Evolutionary conservation across 805 yeast species (phyloP).

Genomic region (Priceomyces medius): DNA sequence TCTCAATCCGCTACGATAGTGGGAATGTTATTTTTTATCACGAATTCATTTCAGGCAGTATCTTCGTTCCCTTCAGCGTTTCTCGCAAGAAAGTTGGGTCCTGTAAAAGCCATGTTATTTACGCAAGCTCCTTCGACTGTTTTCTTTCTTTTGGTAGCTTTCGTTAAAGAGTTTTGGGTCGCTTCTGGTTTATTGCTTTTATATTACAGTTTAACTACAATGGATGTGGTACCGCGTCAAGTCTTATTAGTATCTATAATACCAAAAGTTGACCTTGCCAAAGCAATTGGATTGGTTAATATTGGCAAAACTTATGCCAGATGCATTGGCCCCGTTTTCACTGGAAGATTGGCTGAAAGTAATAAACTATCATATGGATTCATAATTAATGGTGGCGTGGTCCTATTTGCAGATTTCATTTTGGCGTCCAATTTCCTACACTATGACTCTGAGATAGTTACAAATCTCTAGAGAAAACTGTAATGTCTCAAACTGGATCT

Average conservation of each 20-base stretch:
- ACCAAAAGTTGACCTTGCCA: slow-evolving; percentile 61
- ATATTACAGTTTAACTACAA: slow-evolving; percentile 65
- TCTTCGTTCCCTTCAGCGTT: slow-evolving; percentile 77
- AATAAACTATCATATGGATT: slow-evolving; percentile 51
- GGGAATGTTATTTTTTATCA: slow-evolving; percentile 66
- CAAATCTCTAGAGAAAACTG: no score
- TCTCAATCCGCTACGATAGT: slow-evolving; percentile 52
- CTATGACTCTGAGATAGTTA: slow-evolving; percentile 35
- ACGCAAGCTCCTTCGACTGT: slow-evolving; percentile 80
- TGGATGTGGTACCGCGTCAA: slow-evolving; percentile 94
- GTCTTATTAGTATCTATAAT: slow-evolving; percentile 70
- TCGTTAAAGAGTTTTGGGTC: slow-evolving; percentile 26
- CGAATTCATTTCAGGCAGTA: slow-evolving; percentile 61
- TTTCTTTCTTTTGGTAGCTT: slow-evolving; percentile 47
- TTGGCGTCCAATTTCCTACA: slow-evolving; percentile 43
- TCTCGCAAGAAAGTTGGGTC: slow-evolving; percentile 68
- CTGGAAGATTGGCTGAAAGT: slow-evolving; percentile 67
- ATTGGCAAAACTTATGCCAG: slow-evolving; percentile 84
- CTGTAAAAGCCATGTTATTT: slow-evolving; percentile 68
- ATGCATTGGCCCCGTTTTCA: slow-evolving; percentile 75
- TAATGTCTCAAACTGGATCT: no score
- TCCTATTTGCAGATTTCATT: slow-evolving; percentile 49
- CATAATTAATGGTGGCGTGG: slow-evolving; percentile 49
- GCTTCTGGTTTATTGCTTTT: slow-evolving; percentile 54
- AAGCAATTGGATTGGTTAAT: slow-evolving; percentile 82